Evolutionary conservation across 176 grass and related monocot species (phyloP).

Genomic region (Melocanna baccifera): DNA sequence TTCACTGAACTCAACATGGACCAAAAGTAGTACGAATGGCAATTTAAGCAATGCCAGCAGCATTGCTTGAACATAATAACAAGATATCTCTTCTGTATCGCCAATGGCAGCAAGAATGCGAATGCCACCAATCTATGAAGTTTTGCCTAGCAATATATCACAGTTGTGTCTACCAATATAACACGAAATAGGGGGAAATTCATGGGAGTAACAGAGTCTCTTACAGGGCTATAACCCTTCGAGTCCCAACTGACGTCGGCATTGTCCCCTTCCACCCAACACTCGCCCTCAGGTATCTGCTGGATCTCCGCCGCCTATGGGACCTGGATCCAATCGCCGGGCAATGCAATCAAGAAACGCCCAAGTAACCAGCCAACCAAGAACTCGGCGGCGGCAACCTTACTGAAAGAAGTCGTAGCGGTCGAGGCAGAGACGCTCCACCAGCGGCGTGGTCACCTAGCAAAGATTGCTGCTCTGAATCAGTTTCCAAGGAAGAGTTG

Average conservation of each 20-base stretch:
- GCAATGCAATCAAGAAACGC: slow-evolving; percentile 55
- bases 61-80: not conserved
- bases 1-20: not conserved
- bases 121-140: not conserved
- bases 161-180: too few relatives aligned
- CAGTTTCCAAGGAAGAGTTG: too few relatives aligned
- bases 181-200: too few relatives aligned
- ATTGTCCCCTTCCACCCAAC: slow-evolving; percentile 68
- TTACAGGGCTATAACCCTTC: slow-evolving; percentile 45
- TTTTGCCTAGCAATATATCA: too few relatives aligned
- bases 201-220: too few relatives aligned
- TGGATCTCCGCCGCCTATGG: slow-evolving; percentile 52
- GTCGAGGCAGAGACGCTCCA: too few relatives aligned
- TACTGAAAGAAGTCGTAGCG: too few relatives aligned
- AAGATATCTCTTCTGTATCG: too few relatives aligned
- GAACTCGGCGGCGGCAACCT: not conserved
- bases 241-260: slow-evolving; percentile 49
- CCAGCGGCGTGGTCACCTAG: too few relatives aligned
- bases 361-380: not conserved
- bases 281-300: slow-evolving; percentile 62
- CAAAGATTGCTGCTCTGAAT: too few relatives aligned
- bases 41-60: not conserved
- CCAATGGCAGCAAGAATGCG: not conserved
- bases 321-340: slow-evolving; percentile 73
- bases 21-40: not conserved